A percentile compares a stretch with the other conserved stretches of the same genome.
Conservation (phyloP, 2,329 filamentous ascomycete species). For the Microcyclospora pomicola region DNA sequence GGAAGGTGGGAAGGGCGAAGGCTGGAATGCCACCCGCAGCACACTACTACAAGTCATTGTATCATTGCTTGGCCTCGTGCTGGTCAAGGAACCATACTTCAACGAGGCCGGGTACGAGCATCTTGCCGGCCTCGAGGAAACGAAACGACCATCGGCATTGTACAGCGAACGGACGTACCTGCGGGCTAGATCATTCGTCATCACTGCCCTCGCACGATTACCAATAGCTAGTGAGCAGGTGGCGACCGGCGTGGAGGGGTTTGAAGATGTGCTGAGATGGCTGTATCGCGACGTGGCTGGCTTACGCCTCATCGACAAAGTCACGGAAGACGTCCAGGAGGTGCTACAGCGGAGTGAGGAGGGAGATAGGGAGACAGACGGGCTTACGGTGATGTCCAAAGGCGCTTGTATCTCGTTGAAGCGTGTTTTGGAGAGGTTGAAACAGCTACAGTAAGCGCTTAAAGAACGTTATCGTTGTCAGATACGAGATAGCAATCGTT, state of each 20-base stretch:
- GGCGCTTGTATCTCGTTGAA: conserved; percentile 27
- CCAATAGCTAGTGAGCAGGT: conserved; percentile 6
- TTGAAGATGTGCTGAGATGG: conserved; percentile 40
- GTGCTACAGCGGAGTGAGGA: conserved; percentile 28
- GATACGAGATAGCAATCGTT: too few relatives aligned
- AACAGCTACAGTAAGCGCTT: conserved; percentile 11
- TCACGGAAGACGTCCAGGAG: conserved; percentile 29
- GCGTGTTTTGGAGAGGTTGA: conserved; percentile 27
- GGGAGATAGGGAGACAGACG: conserved; percentile 25
- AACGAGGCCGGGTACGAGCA: conserved; percentile 51
- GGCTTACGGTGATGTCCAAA: conserved; percentile 33
- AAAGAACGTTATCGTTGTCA: neutral
- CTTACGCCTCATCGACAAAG: conserved; percentile 28
- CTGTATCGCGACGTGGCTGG: conserved; percentile 31
- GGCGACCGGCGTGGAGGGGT: conserved; percentile 23
- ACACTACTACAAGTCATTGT: conserved; percentile 39
- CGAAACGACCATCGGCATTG: conserved; percentile 15
- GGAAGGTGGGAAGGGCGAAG: conserved; percentile 39
- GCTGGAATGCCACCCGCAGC: conserved; percentile 38
- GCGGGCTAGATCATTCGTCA: conserved; percentile 12
- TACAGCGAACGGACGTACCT: conserved; percentile 19
- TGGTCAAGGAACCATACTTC: conserved; percentile 48
- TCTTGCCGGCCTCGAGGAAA: conserved; percentile 18
- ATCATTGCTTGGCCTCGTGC: conserved; percentile 17
- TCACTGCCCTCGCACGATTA: conserved; percentile 28